Percentiles rank a stretch among this genome's conserved stretches.
These are phyloP conservation scores for Coemansia sp. DNA, from an alignment of 192 early-diverging fungal genomes.

Conservation along the genomic window DNA sequence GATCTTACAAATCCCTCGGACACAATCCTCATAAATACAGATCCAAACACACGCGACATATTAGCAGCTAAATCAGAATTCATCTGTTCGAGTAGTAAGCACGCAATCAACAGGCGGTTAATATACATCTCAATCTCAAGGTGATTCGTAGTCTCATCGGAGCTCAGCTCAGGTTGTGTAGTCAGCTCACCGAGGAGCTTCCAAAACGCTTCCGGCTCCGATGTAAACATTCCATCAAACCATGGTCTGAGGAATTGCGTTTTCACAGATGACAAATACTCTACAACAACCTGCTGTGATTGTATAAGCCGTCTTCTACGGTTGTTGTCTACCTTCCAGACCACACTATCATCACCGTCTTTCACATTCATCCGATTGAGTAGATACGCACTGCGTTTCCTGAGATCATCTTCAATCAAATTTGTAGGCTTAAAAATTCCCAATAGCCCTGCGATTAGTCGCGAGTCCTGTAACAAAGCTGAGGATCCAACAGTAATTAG, in stretches of 20 bases:
- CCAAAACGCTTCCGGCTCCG: conserved; percentile 16
- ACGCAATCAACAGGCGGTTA: conserved; percentile 27
- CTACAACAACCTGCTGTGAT: conserved; percentile 34
- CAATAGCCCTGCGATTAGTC: conserved; percentile 24
- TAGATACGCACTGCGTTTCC: conserved; percentile 33
- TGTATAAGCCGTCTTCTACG: conserved; percentile 24
- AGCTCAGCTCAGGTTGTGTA: conserved; percentile 3
- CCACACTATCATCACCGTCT: conserved; percentile 15
- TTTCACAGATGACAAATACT: conserved; percentile 18
- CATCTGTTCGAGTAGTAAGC: conserved; percentile 42
- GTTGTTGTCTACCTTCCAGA: conserved; percentile 40
- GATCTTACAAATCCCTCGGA: not conserved
- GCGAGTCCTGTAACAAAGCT: conserved; percentile 19
- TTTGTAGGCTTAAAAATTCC: conserved; percentile 34
- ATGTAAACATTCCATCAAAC: conserved; percentile 22
- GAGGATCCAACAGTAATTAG: conserved; percentile 12
- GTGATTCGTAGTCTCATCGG: not conserved
- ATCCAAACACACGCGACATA: conserved; percentile 2
- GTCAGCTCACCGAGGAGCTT: conserved; percentile 26
- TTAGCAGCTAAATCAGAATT: conserved; percentile 30
- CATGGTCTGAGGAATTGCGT: conserved; percentile 35
- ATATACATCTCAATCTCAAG: conserved; percentile 41
- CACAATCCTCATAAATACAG: conserved; percentile 26
- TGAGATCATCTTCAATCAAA: conserved; percentile 32
- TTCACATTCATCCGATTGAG: conserved; percentile 11